A percentile compares a stretch with the other conserved stretches of the same genome.
These are phyloP conservation scores for Chenopodium suecicum DNA, from an alignment of 148 eudicot genomes.

Conservation along the genomic window DNA sequence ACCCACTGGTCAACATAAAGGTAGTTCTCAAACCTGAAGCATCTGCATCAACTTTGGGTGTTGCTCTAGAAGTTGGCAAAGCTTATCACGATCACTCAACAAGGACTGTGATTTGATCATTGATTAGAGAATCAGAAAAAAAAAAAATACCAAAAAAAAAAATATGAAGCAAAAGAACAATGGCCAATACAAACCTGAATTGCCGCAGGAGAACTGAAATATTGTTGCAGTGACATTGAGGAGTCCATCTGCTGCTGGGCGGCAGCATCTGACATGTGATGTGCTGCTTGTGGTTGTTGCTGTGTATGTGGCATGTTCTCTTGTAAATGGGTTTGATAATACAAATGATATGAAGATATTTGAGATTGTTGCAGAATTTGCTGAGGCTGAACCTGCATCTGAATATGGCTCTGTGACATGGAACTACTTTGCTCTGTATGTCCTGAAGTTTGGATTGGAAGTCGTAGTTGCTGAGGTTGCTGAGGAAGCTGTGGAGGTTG, in stretches of 20 bases:
- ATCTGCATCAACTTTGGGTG: conserved; percentile 96
- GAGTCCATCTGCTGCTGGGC: conserved; percentile 64
- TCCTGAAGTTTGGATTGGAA: conserved; percentile 48
- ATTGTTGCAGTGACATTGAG: conserved; percentile 72
- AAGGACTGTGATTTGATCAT: conserved; percentile 52
- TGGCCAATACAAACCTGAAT: conserved; percentile 59
- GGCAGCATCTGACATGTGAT: conserved; percentile 42
- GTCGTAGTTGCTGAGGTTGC: conserved; percentile 70
- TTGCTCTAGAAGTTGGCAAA: conserved; percentile 89
- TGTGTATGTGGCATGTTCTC: conserved; percentile 43
- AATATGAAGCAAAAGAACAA: not conserved
- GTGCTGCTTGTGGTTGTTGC: conserved; percentile 44
- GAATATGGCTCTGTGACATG: conserved; percentile 54
- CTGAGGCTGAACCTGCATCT: conserved; percentile 58
- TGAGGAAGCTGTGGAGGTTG: conserved; percentile 93
- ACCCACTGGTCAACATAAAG: not conserved
- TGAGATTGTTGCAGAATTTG: conserved; percentile 70
- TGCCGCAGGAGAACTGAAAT: conserved; percentile 90
- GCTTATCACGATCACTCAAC: conserved; percentile 89
- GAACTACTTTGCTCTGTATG: conserved; percentile 55
- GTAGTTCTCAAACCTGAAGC: conserved; percentile 72
- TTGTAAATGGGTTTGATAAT: conserved; percentile 59
- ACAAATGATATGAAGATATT: conserved; percentile 56
- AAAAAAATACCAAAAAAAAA: not conserved
- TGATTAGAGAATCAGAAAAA: conserved; percentile 11